Percentiles rank a stretch among this genome's conserved stretches.
Conservation (phyloP, 768 basidiomycete genomes). For the Leccinum rimulosum region DNA sequence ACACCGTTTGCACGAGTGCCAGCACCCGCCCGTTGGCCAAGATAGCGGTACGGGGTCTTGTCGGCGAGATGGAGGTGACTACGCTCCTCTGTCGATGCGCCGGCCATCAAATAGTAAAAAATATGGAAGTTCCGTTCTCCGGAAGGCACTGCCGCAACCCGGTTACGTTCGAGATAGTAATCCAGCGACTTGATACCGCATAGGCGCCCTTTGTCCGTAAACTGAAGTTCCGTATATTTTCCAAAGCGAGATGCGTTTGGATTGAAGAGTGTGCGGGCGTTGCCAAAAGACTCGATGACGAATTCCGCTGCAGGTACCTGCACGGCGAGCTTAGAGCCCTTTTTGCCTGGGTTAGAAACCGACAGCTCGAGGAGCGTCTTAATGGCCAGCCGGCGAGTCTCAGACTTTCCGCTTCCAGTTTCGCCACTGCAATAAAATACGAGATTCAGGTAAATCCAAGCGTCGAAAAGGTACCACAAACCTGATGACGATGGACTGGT, state of each 20-base stretch:
- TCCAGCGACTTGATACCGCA: constrained; percentile 93
- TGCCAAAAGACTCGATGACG: too few relatives aligned
- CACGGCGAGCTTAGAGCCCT: too few relatives aligned
- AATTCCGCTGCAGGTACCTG: too few relatives aligned
- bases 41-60: constrained; percentile 80
- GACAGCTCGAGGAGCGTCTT: too few relatives aligned
- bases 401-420: too few relatives aligned
- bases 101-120: constrained; percentile 94
- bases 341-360: too few relatives aligned
- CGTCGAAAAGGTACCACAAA: constrained; percentile 37
- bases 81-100: constrained; percentile 84
- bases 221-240: constrained; percentile 97
- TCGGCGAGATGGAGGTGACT: constrained; percentile 84
- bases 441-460: constrained; percentile 2
- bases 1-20: constrained; percentile 44
- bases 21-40: constrained; percentile 65
- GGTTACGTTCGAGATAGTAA: constrained; percentile 90
- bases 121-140: constrained; percentile 98
- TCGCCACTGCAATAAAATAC: constrained; percentile 45
- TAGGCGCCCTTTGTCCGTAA: constrained; percentile 86
- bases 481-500: constrained; percentile 88
- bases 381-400: too few relatives aligned
- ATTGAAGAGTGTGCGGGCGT: constrained; percentile 49
- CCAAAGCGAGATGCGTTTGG: constrained; percentile 96
- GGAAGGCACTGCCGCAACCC: constrained; percentile 80